Evolutionary conservation across 225 moss, liverwort and hornwort genomes (phyloP), one percentile per base, ranked within the genome.

Genomic region (Polytrichum commune): DNA sequence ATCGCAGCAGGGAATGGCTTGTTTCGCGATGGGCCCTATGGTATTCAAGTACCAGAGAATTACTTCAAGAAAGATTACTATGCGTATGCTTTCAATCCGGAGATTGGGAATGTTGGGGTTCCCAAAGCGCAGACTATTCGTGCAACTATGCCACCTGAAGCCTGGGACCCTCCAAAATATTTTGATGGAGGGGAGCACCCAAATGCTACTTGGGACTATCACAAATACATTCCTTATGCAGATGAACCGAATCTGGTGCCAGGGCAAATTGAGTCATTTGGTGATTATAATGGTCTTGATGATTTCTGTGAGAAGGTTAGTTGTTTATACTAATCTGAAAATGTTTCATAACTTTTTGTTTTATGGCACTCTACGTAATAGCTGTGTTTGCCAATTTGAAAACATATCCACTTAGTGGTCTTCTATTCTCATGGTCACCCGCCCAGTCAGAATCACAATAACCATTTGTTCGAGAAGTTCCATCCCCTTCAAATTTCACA

Each of bases 31-130:
- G 97, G 97, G 0, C 97, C 92, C 18, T 97, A 97, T 46, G 76
- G 28, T 4, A 94, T 97, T 77, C 97, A 97, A 72, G 82, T 85
- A 63, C 92, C 94, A 10, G 91, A 94, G 64, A 88, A 75, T 22
- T 97, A 87, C 67, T 97, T 94, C 69, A 60, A 69, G 26, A 75
- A 90, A 5, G 76, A 87, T 77, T 97, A 78, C 33, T 97, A 97
- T 75, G 1, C 23, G 1, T 91, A 88, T 60, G 94, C 85, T 29
- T 97, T 97, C 77, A 97, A 97, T 73, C 97, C 97, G 22, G 97
- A 97, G 83, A 92, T 94, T 62, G 97, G 97, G 29, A 91, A 90
- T 61, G 88, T 97, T 55, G 94, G 90, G 29, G 92, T 97, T n/a
- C 97, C 97, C 2, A 77, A 81, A 72, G 89, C 91, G 54, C 90